These are phyloP conservation scores for Saxispiralis lemnorum DNA, from an alignment of 495 filamentous ascomycete species.

Conservation along the genomic window DNA sequence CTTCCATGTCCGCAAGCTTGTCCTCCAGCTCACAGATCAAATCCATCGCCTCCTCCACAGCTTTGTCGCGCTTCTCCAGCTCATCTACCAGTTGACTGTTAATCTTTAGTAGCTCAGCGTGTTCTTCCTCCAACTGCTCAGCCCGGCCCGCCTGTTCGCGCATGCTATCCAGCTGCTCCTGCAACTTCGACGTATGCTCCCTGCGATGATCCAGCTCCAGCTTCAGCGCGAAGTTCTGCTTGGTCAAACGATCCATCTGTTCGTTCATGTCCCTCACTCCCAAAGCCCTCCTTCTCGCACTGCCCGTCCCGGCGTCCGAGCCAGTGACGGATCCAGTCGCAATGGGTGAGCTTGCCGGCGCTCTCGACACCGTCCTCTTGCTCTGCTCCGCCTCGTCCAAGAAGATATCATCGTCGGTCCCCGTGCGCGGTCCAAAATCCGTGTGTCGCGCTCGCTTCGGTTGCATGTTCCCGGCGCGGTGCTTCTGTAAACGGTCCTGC, in stretches of 20 bases:
- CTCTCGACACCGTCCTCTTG: background rate
- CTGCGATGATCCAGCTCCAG: constrained; percentile 59
- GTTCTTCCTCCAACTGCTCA: constrained; percentile 18
- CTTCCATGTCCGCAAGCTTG: constrained; percentile 19
- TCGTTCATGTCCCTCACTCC: constrained; percentile 18
- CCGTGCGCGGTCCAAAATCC: constrained; percentile 5
- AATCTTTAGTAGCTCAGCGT: constrained; percentile 25
- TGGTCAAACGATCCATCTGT: constrained; percentile 42
- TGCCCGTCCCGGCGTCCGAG: background rate
- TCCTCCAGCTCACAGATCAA: constrained; percentile 63
- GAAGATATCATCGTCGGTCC: constrained; percentile 16
- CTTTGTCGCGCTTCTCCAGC: constrained; percentile 58
- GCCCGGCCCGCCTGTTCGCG: constrained; percentile 27
- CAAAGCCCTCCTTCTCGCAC: constrained; percentile 1
- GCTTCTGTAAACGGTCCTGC: constrained; percentile 13
- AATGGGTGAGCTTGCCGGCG: constrained; percentile 14
- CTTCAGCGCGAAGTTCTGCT: constrained; percentile 83
- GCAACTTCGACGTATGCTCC: constrained; percentile 37
- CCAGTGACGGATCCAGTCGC: background rate
- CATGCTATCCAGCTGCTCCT: constrained; percentile 44
- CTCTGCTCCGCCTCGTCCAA: constrained; percentile 11
- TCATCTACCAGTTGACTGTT: constrained; percentile 54
- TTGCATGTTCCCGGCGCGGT: constrained; percentile 8
- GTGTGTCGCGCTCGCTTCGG: constrained; percentile 10
- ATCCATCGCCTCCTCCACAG: constrained; percentile 63